Base-by-base conservation (phyloP, 192 early-diverging fungal species). In the Linnemannia exigua region DNA sequence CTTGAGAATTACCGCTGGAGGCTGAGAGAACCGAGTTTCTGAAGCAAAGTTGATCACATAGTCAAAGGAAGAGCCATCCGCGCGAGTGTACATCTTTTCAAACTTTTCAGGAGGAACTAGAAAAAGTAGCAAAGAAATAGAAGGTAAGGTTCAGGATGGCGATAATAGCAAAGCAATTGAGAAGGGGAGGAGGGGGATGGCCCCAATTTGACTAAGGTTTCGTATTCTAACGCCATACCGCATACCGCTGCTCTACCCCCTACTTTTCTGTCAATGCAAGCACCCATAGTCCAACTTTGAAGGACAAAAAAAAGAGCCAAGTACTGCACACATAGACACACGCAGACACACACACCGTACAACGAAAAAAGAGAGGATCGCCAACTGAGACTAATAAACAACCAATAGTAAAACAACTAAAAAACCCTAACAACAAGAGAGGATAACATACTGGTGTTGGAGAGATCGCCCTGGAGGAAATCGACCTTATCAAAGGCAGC, bases 21-120 rank as follows among this genome's bases (percentile, higher is more conserved):
- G 82, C 82, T 96, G 97, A 0, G 96, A 96, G 87, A 97, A 98
- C 79, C 97, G 97, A 70, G 94, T 95, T 81, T 99, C 97, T 20
- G 94, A 93, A 17, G 96, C 97, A 80, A 96, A 91, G 88, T 99
- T 97, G 90, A 99, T 94, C 9, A 99, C 98, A 75, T 95, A 97
- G 89, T 99, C 97, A 88, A 94, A 99, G 47, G 89, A 80, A 4
- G 81, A 80, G 8, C 90, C 92, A 72, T 95, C 93, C 37, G 91
- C 91, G 22, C 89, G 87, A 11, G 91, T 89, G 87, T 95, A 98
- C 36, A 92, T 93, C 72, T 93, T 92, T 80, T 94, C 93, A 63
- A 95, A 91, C 38, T 93, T 90, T 72, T 91, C 95, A 93, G 81
- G 72, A 47, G 82, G 82, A 54, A 84, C 82, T 84, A 70, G 20